A percentile compares a stretch with the other conserved stretches of the same genome.
Conservation (phyloP, 2,329 filamentous ascomycete species). For the Cytospora paraplurivora region DNA sequence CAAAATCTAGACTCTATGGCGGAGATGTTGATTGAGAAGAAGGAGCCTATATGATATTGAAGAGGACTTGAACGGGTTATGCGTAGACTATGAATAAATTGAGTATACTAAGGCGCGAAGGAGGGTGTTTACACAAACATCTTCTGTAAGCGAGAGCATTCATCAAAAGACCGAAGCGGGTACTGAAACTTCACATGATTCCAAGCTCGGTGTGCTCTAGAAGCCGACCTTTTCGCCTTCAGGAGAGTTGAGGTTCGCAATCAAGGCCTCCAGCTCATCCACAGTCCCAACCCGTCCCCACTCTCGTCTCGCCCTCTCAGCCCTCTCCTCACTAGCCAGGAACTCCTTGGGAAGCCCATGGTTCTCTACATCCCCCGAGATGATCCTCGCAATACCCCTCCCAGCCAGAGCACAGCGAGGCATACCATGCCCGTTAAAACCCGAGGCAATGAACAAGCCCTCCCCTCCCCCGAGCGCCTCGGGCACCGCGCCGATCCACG, state of each 20-base stretch:
- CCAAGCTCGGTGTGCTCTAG: neutral
- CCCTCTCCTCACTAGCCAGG: slow-evolving; percentile 39
- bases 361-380: slow-evolving; percentile 44
- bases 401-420: slow-evolving; percentile 70
- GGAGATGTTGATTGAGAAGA: no score
- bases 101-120: no score
- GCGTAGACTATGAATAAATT: no score
- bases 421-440: slow-evolving; percentile 78
- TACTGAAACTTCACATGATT: neutral
- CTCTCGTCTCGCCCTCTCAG: slow-evolving; percentile 30
- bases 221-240: neutral
- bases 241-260: slow-evolving; percentile 21
- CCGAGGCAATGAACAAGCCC: slow-evolving; percentile 65
- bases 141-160: no score
- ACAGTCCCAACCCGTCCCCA: slow-evolving; percentile 27
- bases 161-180: no score
- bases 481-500: slow-evolving; percentile 73
- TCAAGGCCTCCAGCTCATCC: slow-evolving; percentile 27
- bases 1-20: no score
- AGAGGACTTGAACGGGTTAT: no score
- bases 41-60: no score
- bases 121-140: no score
- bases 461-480: slow-evolving; percentile 49
- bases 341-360: slow-evolving; percentile 50
- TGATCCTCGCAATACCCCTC: slow-evolving; percentile 63